phyloP scores from a whole-genome alignment of 2,329 filamentous ascomycete species.

The Alternaria gansuensis region DNA sequence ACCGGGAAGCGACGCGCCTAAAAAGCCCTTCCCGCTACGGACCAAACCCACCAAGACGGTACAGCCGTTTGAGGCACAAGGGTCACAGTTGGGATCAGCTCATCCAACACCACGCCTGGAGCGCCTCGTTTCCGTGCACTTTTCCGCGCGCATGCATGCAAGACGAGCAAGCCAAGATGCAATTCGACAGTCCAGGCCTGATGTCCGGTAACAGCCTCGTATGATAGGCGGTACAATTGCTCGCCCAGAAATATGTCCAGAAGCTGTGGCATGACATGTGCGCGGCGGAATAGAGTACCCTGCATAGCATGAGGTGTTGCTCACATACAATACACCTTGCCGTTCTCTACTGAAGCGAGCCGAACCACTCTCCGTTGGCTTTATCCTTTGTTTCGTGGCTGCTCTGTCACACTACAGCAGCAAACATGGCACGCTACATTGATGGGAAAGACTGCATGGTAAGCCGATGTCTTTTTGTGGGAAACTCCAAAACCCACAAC shows the following conservation, averaged over 20 bases:
- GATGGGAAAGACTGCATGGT: slow-evolving; percentile 35
- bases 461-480: not conserved
- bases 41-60: slow-evolving; percentile 12
- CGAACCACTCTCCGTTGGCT: slow-evolving; percentile 9
- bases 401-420: slow-evolving; percentile 10
- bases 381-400: slow-evolving; percentile 9
- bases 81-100: slow-evolving; percentile 12
- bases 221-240: slow-evolving; percentile 16
- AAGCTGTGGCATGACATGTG: slow-evolving; percentile 6
- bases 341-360: slow-evolving; percentile 12
- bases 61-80: slow-evolving; percentile 11
- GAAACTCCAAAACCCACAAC: not conserved
- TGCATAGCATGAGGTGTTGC: slow-evolving; percentile 3
- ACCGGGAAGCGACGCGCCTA: not conserved
- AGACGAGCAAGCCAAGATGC: not conserved
- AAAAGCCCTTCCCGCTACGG: not conserved
- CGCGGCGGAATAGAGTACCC: slow-evolving; percentile 7
- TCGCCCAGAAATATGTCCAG: slow-evolving; percentile 6
- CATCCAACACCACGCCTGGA: slow-evolving; percentile 8
- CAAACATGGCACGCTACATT: slow-evolving; percentile 26
- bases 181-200: slow-evolving; percentile 6
- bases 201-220: slow-evolving; percentile 6
- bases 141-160: slow-evolving; percentile 10
- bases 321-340: slow-evolving; percentile 18
- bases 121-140: slow-evolving; percentile 1